Base-by-base conservation (phyloP, 768 basidiomycete species). In the Mycena galericulata region DNA sequence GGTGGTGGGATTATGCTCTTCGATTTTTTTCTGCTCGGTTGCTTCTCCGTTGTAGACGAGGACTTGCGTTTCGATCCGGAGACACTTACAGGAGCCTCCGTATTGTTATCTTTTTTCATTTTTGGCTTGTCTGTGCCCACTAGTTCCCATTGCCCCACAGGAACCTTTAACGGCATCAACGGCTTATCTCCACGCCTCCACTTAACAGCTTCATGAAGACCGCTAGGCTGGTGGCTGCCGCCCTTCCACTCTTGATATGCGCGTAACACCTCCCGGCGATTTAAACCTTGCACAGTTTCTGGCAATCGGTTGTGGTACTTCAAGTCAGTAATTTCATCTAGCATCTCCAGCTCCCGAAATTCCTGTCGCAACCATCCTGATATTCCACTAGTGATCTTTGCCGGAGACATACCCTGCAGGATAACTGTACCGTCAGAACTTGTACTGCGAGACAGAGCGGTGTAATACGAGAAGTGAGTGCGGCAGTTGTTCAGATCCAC, bases 271-370 rank as follows among this genome's bases (percentile, higher is more conserved):
- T 77, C 74, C 36, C 78, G 36, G 2, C 66, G 66, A 12, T 66
- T 41, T 0, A 32, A 4, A 4, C 74, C 76, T 24, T 18, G 41
- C 0, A 79, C 63, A 2, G 18, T 26, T 4, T 34, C 20, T 1
- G 72, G 68, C 6, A 80, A 64, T 22, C 66, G 68, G 0, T 66
- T 55, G 5, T 72, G 24, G 64, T 75, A 81, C 30, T 58, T 30
- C 15, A 78, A 32, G 1, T 47, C 49, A 0, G 79, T 80, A 11
- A 84, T 79, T n/a, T 80, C 78, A 74, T 82, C 78, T 4, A 83
- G 67, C 0, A 82, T 9, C 32, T 82, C 79, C 0, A 81, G 58
- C 40, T 81, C 77, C 14, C 80, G 15, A 47, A 80, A 79, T 57
- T 81, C 80, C 59, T 81, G 78, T 24, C 78, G 55, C 2, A 83